Evolutionary conservation across 2,329 filamentous ascomycete genomes (phyloP), one percentile per base, ranked within the genome.

Genomic region (Dryadomyces quercus-mongolicae): DNA sequence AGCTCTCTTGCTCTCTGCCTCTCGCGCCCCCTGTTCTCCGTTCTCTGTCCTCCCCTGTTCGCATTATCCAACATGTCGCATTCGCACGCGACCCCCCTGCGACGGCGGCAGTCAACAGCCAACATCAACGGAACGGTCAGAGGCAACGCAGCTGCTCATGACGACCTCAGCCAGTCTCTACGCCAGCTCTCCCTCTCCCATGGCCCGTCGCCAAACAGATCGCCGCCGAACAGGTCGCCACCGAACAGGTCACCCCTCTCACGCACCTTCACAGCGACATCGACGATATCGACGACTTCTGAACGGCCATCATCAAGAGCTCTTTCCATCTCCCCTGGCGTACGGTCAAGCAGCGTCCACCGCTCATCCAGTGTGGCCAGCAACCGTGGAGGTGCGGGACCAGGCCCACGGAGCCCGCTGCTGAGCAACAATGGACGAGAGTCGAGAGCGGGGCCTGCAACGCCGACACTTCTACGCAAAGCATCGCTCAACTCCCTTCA

Each of bases 401-500:
- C 63, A 59, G 64, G 61, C 60, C 58, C 73, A 66, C 61, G 72
- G 64, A 63, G 76, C 64, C 69, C 75, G 61, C 53, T 75, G 62
- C 43, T 54, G 63, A 9, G 61, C 61, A 22, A 57, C 62, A 62
- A 60, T 55, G 66, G 69, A 20, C 66, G 70, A 15, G 69, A 71
- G 12, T 73, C 75, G 5, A 68, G 73, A 53, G 71, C 74, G 5
- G 68, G 72, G 53, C 71, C 74, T 5, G 68, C 66, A 20, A 78
- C 77, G 2, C 77, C 78, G 1, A 69, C 71, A 0, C 67, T 82
- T 6, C 65, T 78, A 43, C 73, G 76, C 31, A 82, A 81, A 61
- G 71, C 78, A 1, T 82, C 79, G 2, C 73, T 74, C 59, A 81
- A 75, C 63, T 82, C 79, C 36, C 65, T 82, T 43, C 75, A 72